These are phyloP conservation scores for Cornus controversa DNA, from an alignment of 148 eudicot genomes.

Conservation along the genomic window DNA sequence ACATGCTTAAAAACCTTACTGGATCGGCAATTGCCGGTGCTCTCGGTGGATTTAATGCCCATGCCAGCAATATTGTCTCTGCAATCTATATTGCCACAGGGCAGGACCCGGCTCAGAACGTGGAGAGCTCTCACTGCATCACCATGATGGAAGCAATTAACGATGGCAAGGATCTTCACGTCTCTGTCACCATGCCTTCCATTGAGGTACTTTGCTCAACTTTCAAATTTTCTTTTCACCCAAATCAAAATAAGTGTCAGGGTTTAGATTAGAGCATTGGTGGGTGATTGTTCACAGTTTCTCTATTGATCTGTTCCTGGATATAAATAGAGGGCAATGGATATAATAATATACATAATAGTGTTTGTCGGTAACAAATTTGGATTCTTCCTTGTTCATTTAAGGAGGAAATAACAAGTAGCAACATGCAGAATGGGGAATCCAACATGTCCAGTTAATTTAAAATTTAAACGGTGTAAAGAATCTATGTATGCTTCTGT, in stretches of 20 bases:
- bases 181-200: constrained; percentile 56
- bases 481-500: neutral
- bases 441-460: neutral
- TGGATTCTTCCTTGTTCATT: neutral
- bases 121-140: constrained; percentile 52
- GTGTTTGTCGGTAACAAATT: neutral
- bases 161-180: constrained; percentile 46
- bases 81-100: constrained; percentile 48
- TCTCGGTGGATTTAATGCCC: constrained; percentile 50
- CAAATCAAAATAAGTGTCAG: too few species aligned
- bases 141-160: constrained; percentile 52
- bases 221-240: neutral
- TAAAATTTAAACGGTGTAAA: neutral
- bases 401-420: neutral
- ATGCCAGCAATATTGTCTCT: constrained; percentile 48
- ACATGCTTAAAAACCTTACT: constrained; percentile 51
- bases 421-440: too few species aligned
- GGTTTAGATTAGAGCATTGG: too few species aligned
- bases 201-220: constrained; percentile 35
- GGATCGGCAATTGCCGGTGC: constrained; percentile 56
- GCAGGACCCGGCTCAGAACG: constrained; percentile 51
- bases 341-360: too few species aligned
- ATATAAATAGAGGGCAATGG: neutral
- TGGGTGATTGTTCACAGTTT: too few species aligned
- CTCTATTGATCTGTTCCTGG: neutral